Percentiles rank a stretch among this genome's conserved stretches.
Conservation (phyloP, 2,329 filamentous ascomycete genomes). For the Claviceps paspali region DNA sequence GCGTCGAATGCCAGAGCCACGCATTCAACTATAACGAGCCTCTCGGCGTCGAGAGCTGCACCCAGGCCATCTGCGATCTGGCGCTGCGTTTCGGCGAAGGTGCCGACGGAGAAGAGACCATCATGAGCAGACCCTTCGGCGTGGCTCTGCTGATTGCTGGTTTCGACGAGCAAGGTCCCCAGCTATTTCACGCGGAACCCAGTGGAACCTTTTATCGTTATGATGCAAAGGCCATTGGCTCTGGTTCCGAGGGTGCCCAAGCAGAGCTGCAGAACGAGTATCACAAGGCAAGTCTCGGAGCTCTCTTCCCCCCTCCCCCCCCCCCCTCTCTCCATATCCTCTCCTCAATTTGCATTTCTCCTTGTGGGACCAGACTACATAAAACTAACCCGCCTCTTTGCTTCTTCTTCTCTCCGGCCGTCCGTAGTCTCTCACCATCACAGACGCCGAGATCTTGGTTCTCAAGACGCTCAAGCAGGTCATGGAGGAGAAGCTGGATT, state of each 20-base stretch:
- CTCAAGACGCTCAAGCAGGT: slow-evolving; percentile 98
- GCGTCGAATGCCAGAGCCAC: slow-evolving; percentile 94
- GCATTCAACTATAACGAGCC: slow-evolving; percentile 96
- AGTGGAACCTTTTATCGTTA: slow-evolving; percentile 98
- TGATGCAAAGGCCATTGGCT: slow-evolving; percentile 96
- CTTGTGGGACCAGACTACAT: not conserved
- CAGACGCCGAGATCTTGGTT: slow-evolving; percentile 85
- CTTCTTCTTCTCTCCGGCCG: not conserved
- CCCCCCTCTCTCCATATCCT: not conserved
- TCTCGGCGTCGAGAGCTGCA: slow-evolving; percentile 91
- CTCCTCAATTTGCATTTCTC: too few relatives aligned
- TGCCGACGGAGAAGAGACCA: slow-evolving; percentile 93
- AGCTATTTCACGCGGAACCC: slow-evolving; percentile 94
- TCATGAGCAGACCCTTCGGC: slow-evolving; percentile 95
- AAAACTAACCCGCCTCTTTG: not conserved
- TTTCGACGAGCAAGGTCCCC: slow-evolving; percentile 91
- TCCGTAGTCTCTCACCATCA: slow-evolving; percentile 67
- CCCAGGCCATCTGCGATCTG: slow-evolving; percentile 95
- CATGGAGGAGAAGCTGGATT: slow-evolving; percentile 98
- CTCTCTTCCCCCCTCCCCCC: not conserved
- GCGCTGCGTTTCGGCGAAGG: slow-evolving; percentile 94
- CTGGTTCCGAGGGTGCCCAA: slow-evolving; percentile 91
- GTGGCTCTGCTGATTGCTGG: slow-evolving; percentile 93
- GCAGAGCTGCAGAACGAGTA: slow-evolving; percentile 98
- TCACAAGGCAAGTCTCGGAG: slow-evolving; percentile 50